These are phyloP conservation scores for Chlamydomonas sp. DNA, from an alignment of 139 green algal species.

Conservation along the genomic window DNA sequence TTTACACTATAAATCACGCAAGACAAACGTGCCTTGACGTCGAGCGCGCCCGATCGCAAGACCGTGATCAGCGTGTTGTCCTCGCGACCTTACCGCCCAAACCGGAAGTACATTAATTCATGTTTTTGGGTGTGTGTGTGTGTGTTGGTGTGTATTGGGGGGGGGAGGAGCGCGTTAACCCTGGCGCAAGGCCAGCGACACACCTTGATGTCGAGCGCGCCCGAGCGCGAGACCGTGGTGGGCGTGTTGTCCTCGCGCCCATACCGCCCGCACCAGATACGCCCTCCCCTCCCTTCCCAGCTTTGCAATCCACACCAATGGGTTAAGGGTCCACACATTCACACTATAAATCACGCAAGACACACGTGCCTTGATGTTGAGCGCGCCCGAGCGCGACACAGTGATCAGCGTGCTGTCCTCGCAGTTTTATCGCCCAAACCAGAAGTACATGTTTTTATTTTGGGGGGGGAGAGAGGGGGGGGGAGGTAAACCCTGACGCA, in stretches of 20 bases:
- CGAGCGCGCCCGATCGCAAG: not conserved
- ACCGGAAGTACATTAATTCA: too few relatives aligned
- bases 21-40: not conserved
- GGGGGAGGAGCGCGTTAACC: too few relatives aligned
- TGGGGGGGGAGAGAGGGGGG: too few relatives aligned
- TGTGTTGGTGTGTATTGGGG: too few relatives aligned
- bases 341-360: not conserved
- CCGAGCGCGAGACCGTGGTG: slow-evolving; percentile 6
- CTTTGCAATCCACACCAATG: too few relatives aligned
- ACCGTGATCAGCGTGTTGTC: not conserved
- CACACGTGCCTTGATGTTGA: not conserved
- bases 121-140: too few relatives aligned
- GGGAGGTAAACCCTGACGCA: too few relatives aligned
- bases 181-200: too few relatives aligned
- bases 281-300: not conserved
- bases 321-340: not conserved
- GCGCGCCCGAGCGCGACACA: not conserved
- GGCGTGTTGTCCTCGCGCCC: not conserved
- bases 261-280: not conserved
- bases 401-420: not conserved
- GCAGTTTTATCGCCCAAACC: not conserved
- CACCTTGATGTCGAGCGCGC: slow-evolving; percentile 54
- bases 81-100: not conserved
- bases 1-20: not conserved
- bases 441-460: too few relatives aligned